Base-by-base conservation (phyloP, 495 filamentous ascomycete genomes). In the Hyaloscypha bicolor region DNA sequence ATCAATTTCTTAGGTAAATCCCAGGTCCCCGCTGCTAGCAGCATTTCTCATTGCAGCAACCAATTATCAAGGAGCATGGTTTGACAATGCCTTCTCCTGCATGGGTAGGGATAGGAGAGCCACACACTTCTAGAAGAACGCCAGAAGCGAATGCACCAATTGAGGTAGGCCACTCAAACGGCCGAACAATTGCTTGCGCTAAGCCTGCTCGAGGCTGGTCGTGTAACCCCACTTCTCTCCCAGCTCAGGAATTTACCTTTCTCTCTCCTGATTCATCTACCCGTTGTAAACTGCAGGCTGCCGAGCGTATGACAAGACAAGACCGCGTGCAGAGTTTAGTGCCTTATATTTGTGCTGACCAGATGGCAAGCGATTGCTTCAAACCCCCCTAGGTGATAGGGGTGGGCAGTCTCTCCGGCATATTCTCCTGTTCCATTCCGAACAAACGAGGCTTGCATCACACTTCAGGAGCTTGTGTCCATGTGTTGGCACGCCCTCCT, bases 401-500 rank as follows among this genome's bases (percentile, higher is more conserved):
- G 32, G 9, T 35, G 42, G 8, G 42, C 8, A 16, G 4, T 12
- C 32, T 67, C 39, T 58, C 48, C 21, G 42, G 62, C 9, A 37
- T 16, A 0, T 19, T 60, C 51, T 62, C 55, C 57, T 73, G 60
- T 68, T 66, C 55, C 63, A 48, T 61, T 71, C 71, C 64, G 68
- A 55, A 53, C 71, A 70, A 73, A 71, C 71, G 62, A 66, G 48
- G 55, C 55, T 61, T 69, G 71, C 68, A 66, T 66, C 67, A 72
- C 63, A 64, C 42, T 61, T 68, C 67, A 64, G 53, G 42, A 57
- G 71, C 70, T 73, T 73, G 65, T 70, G 60, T 65, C 64, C 65
- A 69, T 73, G 71, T 66, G 71, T 52, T 73, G 71, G 65, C 71
- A 57, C 68, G 71, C 71, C 60, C 55, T 64, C 62, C 29, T 73